Evolutionary conservation across 2,329 filamentous ascomycete species (phyloP).

Genomic region (Meredithiella fracta): DNA sequence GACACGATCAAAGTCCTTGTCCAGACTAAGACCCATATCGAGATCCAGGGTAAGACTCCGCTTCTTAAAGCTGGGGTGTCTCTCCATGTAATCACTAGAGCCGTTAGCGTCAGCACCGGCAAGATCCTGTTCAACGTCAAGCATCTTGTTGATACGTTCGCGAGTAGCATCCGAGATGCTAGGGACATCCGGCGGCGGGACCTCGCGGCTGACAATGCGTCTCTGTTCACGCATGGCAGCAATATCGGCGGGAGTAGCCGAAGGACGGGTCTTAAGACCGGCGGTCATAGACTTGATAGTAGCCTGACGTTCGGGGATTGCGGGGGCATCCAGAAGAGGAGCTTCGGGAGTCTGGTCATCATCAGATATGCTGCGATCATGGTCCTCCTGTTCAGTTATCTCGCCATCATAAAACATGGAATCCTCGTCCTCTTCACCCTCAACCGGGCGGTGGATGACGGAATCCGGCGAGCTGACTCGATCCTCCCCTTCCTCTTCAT

Average conservation of each 20-base stretch:
- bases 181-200: conserved; percentile 45
- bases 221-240: conserved; percentile 73
- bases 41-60: conserved; percentile 69
- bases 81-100: conserved; percentile 31
- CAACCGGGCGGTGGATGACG: conserved; percentile 64
- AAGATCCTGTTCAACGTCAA: conserved; percentile 28
- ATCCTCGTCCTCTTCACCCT: conserved; percentile 24
- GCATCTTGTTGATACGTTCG: conserved; percentile 39
- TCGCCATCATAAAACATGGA: conserved; percentile 19
- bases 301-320: conserved; percentile 64
- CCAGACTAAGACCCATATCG: conserved; percentile 71
- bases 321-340: conserved; percentile 37
- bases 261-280: conserved; percentile 75
- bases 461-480: conserved; percentile 70
- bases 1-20: conserved; percentile 84
- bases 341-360: conserved; percentile 18
- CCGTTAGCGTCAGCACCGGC: conserved; percentile 19
- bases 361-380: conserved; percentile 19
- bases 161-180: conserved; percentile 23
- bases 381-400: conserved; percentile 20
- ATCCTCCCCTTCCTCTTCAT: conserved; percentile 32
- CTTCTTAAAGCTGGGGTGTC: conserved; percentile 61
- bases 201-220: conserved; percentile 66
- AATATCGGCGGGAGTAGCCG: conserved; percentile 71
- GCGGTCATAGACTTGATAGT: conserved; percentile 81